Evolutionary conservation across 352 stramenopile genomes (phyloP), one percentile per base, ranked within the genome.

Genomic region (Albugo laibachii): DNA sequence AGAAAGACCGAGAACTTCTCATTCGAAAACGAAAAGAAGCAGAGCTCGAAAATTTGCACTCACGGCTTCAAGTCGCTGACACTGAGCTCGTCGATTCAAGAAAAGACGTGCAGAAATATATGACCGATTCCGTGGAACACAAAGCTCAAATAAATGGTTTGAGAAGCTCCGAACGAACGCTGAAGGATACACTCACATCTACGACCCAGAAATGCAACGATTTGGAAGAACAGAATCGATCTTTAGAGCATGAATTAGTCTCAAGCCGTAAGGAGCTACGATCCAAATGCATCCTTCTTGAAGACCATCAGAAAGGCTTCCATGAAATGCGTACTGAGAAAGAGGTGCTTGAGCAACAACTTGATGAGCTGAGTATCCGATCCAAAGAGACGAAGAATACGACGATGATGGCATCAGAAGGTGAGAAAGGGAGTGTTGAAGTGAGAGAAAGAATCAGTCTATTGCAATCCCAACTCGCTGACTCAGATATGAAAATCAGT

Each of bases 141-240:
- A 65, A 69, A 54, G 42, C 31, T 27, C 50, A 72, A 45, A 36
- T 63, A 1, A 54, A 63, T 10, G 48, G 51, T 18, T 49, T 71
- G 2, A 44, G 41, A 10, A 52, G 45, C 18, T 44, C 52, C 0
- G 52, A 59, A 2, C 52, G 50, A 14, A 38, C 2, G 6, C 41
- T 68, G 16, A 47, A 62, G 14, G n/a, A 53, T 24, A 49, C 63
- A 13, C 43, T 69, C 5, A 12, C n/a, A 31, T 31, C 8, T 31
- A 31, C 8, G 24, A 24, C 3, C 19, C 38, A 43, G 8, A 24
- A 43, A 10, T 8, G 8, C 38, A 8, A 43, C 2, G 38, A 43
- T 24, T 19, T 2, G 19, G 38, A 24, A 43, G 16, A 43, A 43
- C 16, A 43, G 38, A 19, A 43, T 10, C 19, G 16, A 43, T 19